Conservation (phyloP, 1,284 basidiomycete species). For the Athelia sp. region DNA sequence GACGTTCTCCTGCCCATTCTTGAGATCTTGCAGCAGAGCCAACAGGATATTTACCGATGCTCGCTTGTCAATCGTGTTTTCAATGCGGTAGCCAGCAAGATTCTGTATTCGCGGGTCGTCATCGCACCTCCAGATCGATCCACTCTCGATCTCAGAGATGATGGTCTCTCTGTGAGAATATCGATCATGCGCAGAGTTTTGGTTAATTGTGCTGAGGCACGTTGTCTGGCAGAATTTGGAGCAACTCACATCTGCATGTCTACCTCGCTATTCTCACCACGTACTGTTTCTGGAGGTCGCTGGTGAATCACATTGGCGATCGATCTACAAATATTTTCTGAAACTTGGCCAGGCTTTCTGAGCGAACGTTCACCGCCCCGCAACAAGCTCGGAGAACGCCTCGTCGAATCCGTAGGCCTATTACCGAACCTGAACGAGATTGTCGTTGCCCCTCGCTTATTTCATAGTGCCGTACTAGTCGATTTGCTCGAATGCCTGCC, state of each 20-base stretch:
- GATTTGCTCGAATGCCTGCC: constrained; percentile 25
- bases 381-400: constrained; percentile 24
- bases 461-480: constrained; percentile 31
- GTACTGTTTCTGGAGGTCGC: constrained; percentile 38
- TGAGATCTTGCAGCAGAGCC: constrained; percentile 26
- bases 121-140: constrained; percentile 29
- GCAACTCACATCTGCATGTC: constrained; percentile 34
- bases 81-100: constrained; percentile 32
- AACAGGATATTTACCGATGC: constrained; percentile 28
- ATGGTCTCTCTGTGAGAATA: constrained; percentile 26
- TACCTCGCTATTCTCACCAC: constrained; percentile 31
- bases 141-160: constrained; percentile 31
- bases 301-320: constrained; percentile 24
- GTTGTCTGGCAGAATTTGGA: constrained; percentile 19
- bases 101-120: constrained; percentile 40
- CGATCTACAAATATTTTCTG: not conserved
- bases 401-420: constrained; percentile 27
- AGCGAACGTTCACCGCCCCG: constrained; percentile 28
- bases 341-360: constrained; percentile 28
- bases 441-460: constrained; percentile 32
- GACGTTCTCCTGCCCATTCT: constrained; percentile 37
- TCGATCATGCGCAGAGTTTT: constrained; percentile 1
- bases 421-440: constrained; percentile 36
- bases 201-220: not conserved
- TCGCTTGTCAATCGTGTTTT: constrained; percentile 39